phyloP scores from a whole-genome alignment of 2,329 filamentous ascomycete genomes.

The Fusarium longipes region DNA sequence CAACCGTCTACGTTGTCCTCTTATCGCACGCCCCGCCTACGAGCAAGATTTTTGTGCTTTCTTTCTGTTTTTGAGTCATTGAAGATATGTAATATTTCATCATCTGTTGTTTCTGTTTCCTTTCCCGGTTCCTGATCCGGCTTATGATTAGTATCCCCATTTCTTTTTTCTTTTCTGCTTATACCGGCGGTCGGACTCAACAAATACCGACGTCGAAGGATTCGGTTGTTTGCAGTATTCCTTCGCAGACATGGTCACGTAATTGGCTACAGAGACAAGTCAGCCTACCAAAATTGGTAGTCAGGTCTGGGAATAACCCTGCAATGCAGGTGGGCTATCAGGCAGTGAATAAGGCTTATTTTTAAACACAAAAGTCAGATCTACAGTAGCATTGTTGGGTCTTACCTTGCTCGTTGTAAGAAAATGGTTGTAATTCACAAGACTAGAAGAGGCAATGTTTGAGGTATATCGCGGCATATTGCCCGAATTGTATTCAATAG shows the following conservation, averaged over 20 bases:
- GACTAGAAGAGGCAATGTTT: neutral
- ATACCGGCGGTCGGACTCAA: slow-evolving; percentile 3
- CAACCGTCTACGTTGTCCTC: slow-evolving; percentile 27
- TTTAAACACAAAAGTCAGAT: neutral
- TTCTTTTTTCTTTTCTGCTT: slow-evolving; percentile 8
- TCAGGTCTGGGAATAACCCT: slow-evolving; percentile 27
- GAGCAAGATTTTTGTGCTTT: slow-evolving; percentile 13
- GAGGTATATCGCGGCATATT: slow-evolving; percentile 4
- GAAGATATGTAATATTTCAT: slow-evolving; percentile 4
- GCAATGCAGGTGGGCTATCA: slow-evolving; percentile 26
- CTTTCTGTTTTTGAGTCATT: slow-evolving; percentile 19
- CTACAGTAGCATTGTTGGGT: neutral
- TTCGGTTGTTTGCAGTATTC: slow-evolving; percentile 13
- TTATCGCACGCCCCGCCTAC: neutral
- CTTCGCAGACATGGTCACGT: neutral
- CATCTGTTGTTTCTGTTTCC: neutral
- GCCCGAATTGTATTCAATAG: slow-evolving; percentile 18
- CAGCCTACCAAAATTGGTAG: slow-evolving; percentile 37
- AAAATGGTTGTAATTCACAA: slow-evolving; percentile 3
- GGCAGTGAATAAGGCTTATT: slow-evolving; percentile 30
- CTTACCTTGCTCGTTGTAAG: neutral
- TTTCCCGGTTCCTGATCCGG: neutral
- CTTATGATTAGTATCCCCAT: neutral
- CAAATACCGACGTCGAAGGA: slow-evolving; percentile 5
- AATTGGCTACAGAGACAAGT: slow-evolving; percentile 15